Percentiles rank a stretch among this genome's conserved stretches.
Conservation (phyloP, 2,329 filamentous ascomycete species). For the Fusarium praegraminearum region DNA sequence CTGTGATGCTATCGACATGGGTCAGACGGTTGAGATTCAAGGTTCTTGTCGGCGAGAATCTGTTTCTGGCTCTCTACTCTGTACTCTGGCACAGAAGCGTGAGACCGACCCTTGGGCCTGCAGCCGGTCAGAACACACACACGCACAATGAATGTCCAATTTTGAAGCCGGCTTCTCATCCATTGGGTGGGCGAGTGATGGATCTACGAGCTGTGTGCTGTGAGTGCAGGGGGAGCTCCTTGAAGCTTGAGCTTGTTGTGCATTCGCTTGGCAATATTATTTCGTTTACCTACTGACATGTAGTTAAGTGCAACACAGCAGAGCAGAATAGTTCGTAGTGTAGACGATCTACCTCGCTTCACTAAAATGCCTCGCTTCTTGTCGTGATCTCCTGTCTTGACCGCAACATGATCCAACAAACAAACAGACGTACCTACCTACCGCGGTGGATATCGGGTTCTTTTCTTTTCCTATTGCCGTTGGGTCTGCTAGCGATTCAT, state of each 20-base stretch:
- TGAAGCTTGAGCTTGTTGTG: conserved; percentile 9
- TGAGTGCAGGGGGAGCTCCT: conserved; percentile 19
- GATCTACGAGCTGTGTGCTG: conserved; percentile 30
- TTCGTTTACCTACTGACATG: conserved; percentile 1
- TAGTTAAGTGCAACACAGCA: not conserved
- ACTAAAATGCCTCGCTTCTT: conserved; percentile 32
- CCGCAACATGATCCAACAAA: conserved; percentile 18
- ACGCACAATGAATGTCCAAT: conserved; percentile 4
- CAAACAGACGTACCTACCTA: not conserved
- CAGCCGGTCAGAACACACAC: conserved; percentile 24
- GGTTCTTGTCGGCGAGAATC: conserved; percentile 34
- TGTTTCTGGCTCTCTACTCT: conserved; percentile 23
- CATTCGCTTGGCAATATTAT: conserved; percentile 11
- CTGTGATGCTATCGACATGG: conserved; percentile 38
- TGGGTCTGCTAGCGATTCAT: conserved; percentile 28
- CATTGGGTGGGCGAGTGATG: conserved; percentile 9
- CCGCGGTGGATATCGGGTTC: conserved; percentile 9
- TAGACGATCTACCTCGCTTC: conserved; percentile 25
- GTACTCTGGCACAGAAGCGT: conserved; percentile 11
- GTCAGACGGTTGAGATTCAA: conserved; percentile 35
- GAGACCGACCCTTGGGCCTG: conserved; percentile 19
- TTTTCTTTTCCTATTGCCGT: conserved; percentile 5
- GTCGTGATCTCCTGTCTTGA: conserved; percentile 14
- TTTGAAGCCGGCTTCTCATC: conserved; percentile 17
- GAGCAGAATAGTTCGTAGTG: not conserved